Evolutionary conservation across 2,329 filamentous ascomycete species (phyloP).

Genomic region (Colletotrichum abscissum): DNA sequence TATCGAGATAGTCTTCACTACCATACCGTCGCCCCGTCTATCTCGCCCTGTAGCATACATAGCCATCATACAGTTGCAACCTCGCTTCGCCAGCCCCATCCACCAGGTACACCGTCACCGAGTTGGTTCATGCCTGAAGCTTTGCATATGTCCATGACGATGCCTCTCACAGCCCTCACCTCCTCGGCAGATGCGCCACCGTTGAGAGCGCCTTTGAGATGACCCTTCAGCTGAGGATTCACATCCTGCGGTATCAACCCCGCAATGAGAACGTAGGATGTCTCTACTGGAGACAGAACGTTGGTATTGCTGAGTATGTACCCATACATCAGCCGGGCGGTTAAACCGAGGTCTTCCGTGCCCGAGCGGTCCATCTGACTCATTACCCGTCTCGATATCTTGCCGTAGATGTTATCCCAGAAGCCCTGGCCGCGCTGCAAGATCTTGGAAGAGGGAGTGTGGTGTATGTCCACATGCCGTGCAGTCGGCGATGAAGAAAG

Average conservation of each 20-base stretch:
- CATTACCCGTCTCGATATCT: slow-evolving; percentile 59
- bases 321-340: slow-evolving; percentile 60
- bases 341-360: slow-evolving; percentile 60
- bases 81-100: slow-evolving; percentile 59
- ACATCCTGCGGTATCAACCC: slow-evolving; percentile 64
- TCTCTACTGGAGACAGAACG: slow-evolving; percentile 58
- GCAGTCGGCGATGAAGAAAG: slow-evolving; percentile 49
- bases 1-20: too few relatives aligned
- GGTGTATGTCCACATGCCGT: slow-evolving; percentile 52
- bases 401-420: slow-evolving; percentile 62
- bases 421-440: slow-evolving; percentile 57
- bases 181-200: slow-evolving; percentile 60
- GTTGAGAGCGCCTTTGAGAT: slow-evolving; percentile 62
- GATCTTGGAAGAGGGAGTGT: slow-evolving; percentile 47
- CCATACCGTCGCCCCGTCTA: not conserved
- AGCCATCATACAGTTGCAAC: slow-evolving; percentile 51
- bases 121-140: slow-evolving; percentile 58
- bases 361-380: slow-evolving; percentile 59
- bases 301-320: slow-evolving; percentile 59
- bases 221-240: slow-evolving; percentile 64
- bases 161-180: slow-evolving; percentile 58
- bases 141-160: slow-evolving; percentile 58
- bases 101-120: slow-evolving; percentile 44
- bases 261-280: slow-evolving; percentile 62
- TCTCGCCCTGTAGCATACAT: not conserved